phyloP scores from a whole-genome alignment of 2,329 filamentous ascomycete genomes.

The Blastomyces gilchristii region DNA sequence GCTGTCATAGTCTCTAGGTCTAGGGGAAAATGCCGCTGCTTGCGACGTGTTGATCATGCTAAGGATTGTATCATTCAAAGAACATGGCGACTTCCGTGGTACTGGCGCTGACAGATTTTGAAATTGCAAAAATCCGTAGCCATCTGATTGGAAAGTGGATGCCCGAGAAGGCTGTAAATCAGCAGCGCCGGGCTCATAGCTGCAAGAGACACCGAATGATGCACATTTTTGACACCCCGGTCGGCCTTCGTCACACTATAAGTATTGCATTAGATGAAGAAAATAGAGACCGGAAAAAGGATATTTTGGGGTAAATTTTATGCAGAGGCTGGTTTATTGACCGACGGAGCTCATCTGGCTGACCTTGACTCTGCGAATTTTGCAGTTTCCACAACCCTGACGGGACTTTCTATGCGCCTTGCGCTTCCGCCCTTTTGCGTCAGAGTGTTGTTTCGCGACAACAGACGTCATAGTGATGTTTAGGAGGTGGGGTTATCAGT shows the following conservation, averaged over 20 bases:
- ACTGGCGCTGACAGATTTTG: background rate
- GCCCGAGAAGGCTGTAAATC: background rate
- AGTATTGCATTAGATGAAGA: background rate
- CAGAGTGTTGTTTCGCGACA: background rate
- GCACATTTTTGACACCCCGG: background rate
- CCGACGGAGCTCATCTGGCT: background rate
- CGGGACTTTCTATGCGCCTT: constrained; percentile 2
- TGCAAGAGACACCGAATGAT: constrained; percentile 1
- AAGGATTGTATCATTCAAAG: background rate
- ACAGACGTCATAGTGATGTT: background rate
- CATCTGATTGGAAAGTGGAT: background rate
- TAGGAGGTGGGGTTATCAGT: background rate
- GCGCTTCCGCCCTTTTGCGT: background rate
- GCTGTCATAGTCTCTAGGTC: background rate
- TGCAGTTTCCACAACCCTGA: constrained; percentile 2
- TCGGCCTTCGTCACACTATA: constrained; percentile 3
- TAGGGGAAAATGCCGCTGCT: background rate
- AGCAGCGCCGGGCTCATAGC: background rate
- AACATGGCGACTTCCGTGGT: background rate
- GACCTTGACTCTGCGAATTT: background rate
- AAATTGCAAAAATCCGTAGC: background rate
- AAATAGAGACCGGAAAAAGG: no score
- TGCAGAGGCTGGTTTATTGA: background rate
- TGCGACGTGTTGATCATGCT: background rate
- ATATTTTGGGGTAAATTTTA: background rate